Evolutionary conservation across 2,329 filamentous ascomycete species (phyloP), one percentile per base, ranked within the genome.

Genomic region (Pseudonectria buxi): DNA sequence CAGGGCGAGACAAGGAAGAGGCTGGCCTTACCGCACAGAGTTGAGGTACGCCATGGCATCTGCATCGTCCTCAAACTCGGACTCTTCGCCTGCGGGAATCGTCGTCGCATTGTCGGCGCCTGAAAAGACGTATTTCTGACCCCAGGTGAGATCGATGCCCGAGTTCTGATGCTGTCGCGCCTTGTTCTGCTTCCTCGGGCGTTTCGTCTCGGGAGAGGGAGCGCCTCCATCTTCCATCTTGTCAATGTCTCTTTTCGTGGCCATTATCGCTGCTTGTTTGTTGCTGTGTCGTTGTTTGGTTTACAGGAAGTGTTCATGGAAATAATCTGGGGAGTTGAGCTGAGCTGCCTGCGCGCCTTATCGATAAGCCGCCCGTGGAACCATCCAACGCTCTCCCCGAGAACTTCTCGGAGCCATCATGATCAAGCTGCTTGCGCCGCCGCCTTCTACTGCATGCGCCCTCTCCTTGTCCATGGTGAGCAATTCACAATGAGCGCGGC

Each of bases 81-180:
- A 62, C 39, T 81, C 78, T 26, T 76, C 72, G 32, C 74, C 73
- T 9, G 55, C 61, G 4, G 65, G 57, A 27, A 64, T 59, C 3
- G 64, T 66, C 4, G 64, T 59, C n/a, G 57, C 45, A 40, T 71
- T 66, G 30, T 76, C 72, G 11, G 76, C 60, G n/a, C 72, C 72
- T 6, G 81, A 79, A 48, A 88, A 83, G 28, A 82, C 82, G 50
- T 78, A 77, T 58, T 78, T 76, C 60, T 86, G 83, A 27, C 83
- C 83, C 58, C 78, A 86, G 3, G 76, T 74, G 9, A 76, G 72
- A 55, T 86, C 73, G 39, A 79, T 68, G 32, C 63, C 61, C 4
- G 65, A 62, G 44, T 66, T 62, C 39, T 67, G 59, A 35, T 65
- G 61, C 33, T 65, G 60, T 40, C 59, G 60, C 37, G 58, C 40